phyloP scores from a whole-genome alignment of 108 stramenopile genomes.

The Cyclostephanos invisitatus region DNA sequence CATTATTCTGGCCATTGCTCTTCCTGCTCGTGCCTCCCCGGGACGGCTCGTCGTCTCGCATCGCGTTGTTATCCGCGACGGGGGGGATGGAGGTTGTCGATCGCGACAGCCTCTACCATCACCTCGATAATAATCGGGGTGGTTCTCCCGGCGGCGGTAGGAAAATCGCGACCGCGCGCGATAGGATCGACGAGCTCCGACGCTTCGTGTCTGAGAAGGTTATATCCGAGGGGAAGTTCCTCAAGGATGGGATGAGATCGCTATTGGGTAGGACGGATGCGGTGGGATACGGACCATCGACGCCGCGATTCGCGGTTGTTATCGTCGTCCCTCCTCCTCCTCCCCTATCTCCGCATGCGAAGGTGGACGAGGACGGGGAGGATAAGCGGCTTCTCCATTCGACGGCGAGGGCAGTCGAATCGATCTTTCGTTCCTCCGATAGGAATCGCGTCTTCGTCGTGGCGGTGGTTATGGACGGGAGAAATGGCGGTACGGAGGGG shows the following conservation, averaged over 20 bases:
- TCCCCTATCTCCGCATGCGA: neutral
- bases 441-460: slow-evolving; percentile 76
- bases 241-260: slow-evolving; percentile 13
- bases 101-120: neutral
- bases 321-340: slow-evolving; percentile 42
- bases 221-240: slow-evolving; percentile 6
- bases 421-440: slow-evolving; percentile 55
- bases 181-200: slow-evolving; percentile 24
- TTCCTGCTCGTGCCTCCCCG: neutral
- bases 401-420: slow-evolving; percentile 26
- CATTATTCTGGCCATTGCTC: slow-evolving; percentile 20
- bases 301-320: slow-evolving; percentile 72
- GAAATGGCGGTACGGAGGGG: slow-evolving; percentile 2
- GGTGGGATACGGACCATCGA: slow-evolving; percentile 79
- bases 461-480: slow-evolving; percentile 60
- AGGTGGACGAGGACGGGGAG: neutral
- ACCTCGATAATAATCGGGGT: neutral
- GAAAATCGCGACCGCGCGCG: neutral
- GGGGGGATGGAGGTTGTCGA: slow-evolving; percentile 4
- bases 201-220: neutral
- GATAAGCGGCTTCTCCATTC: neutral
- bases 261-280: slow-evolving; percentile 69
- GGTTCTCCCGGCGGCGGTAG: neutral
- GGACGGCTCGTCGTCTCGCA: neutral
- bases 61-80: slow-evolving; percentile 3